A percentile compares a stretch with the other conserved stretches of the same genome.
Conservation (phyloP, 164 flowering plant species). For the Piper longum region DNA sequence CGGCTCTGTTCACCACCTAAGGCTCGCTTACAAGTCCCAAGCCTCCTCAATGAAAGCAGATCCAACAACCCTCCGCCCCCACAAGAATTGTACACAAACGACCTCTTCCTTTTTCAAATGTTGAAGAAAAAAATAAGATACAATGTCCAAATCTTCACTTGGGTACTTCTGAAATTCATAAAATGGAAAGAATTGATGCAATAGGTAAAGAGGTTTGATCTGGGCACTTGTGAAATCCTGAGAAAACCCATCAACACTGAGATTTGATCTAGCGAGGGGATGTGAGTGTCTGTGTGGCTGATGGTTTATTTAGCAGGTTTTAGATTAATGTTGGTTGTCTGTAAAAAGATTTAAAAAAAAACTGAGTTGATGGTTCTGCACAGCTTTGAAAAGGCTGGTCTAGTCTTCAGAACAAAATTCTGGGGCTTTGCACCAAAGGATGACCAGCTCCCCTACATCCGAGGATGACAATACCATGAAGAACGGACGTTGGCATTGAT, state of each 20-base stretch:
- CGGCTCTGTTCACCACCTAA: constrained; percentile 21
- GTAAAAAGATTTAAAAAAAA: too few species aligned
- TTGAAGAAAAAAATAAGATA: too few species aligned
- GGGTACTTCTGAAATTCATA: background rate
- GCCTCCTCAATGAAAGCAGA: constrained; percentile 19
- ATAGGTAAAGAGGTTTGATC: too few species aligned
- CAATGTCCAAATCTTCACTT: background rate
- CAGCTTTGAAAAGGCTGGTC: too few species aligned
- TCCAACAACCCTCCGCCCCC: constrained; percentile 8
- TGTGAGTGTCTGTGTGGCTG: too few species aligned
- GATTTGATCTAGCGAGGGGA: too few species aligned
- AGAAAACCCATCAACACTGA: too few species aligned
- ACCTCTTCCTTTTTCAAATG: background rate
- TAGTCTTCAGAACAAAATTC: too few species aligned
- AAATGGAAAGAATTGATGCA: background rate
- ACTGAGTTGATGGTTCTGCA: too few species aligned
- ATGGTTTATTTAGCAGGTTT: too few species aligned
- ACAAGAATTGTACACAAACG: background rate
- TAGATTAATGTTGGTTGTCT: too few species aligned
- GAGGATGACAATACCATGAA: background rate
- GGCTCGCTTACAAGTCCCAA: constrained; percentile 3
- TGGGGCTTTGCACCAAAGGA: background rate
- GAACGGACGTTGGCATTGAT: background rate
- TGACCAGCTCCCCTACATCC: background rate
- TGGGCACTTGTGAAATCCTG: too few species aligned